These are phyloP conservation scores for Patellaria atrata DNA, from an alignment of 495 filamentous ascomycete species.

Conservation along the genomic window DNA sequence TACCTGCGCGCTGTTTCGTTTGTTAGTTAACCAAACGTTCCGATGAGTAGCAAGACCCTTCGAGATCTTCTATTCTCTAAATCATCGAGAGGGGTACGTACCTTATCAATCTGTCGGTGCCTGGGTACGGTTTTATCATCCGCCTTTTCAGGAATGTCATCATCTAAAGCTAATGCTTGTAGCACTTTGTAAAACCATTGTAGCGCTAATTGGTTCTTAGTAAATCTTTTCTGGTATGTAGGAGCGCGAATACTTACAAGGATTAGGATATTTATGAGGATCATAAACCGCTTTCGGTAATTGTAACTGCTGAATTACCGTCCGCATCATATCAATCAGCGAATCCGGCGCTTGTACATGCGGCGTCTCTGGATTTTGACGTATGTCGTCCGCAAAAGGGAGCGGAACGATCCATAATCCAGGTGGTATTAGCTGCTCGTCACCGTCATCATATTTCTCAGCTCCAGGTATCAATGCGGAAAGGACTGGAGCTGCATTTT, in stretches of 20 bases:
- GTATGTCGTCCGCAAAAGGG: conserved; percentile 83
- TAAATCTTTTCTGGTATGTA: too few relatives aligned
- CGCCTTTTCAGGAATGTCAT: conserved; percentile 67
- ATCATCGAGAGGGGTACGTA: conserved; percentile 11
- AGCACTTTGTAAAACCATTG: conserved; percentile 98
- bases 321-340: conserved; percentile 67
- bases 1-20: conserved; percentile 44
- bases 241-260: conserved; percentile 29
- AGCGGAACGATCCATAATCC: conserved; percentile 83
- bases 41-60: neutral
- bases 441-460: conserved; percentile 49
- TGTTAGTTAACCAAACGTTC: neutral
- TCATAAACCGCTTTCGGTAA: conserved; percentile 76
- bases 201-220: conserved; percentile 33
- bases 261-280: conserved; percentile 81
- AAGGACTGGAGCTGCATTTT: conserved; percentile 60
- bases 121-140: conserved; percentile 80
- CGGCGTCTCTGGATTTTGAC: conserved; percentile 51
- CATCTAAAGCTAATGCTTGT: conserved; percentile 82
- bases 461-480: conserved; percentile 67
- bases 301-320: conserved; percentile 71
- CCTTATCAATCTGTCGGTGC: conserved; percentile 71
- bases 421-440: conserved; percentile 56
- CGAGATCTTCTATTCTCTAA: neutral
- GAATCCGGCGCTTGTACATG: conserved; percentile 43